Base-by-base conservation (phyloP, 2,329 filamentous ascomycete species). In the Epichloe scottii region DNA sequence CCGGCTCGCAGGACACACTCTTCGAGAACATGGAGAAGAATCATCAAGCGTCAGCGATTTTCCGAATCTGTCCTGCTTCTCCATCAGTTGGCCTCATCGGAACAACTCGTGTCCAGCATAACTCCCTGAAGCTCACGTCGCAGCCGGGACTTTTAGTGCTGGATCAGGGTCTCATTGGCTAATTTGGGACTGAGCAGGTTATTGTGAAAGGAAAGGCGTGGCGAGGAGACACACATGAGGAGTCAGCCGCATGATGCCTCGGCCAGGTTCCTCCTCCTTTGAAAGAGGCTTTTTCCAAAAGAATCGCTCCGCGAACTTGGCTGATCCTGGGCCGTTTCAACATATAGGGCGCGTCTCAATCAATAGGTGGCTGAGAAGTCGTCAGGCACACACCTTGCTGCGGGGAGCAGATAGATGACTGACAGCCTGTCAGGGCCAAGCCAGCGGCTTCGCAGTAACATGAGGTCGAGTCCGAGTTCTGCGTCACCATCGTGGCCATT, bases 331-430 rank as follows among this genome's bases (percentile, higher is more conserved):
- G 17, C 3, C 23, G 11, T 21, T 5, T 21, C 43, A 39, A 33
- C 49, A 46, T 48, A 50, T 39, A n/a, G 41, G 43, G 35, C 40
- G 8, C 41, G 17, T 23, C 43, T 39, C 46, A 34, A 46, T 21
- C 50, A 39, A 39, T 45, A 48, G 42, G 48, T 48, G 47, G 50
- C 44, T 46, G 44, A 50, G 37, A 19, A 19, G 8, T 19, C n/a
- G 40, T 39, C 39, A 38, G 45, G 26, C 26, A 44, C 38, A 39
- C 11, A 33, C 40, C 48, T 44, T 45, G 40, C 15, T 19, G 37
- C 35, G 21, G 10, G 10, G 8, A 4, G 23, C 26, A 30, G 23
- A 8, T 26, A 52, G 35, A 48, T 54, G 17, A 38, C 11, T 34
- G 51, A 41, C 43, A 48, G 33, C 21, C 23, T 47, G 14, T 30